Base-by-base conservation (phyloP, 2,329 filamentous ascomycete genomes). In the Cercospora zeae-maydis region DNA sequence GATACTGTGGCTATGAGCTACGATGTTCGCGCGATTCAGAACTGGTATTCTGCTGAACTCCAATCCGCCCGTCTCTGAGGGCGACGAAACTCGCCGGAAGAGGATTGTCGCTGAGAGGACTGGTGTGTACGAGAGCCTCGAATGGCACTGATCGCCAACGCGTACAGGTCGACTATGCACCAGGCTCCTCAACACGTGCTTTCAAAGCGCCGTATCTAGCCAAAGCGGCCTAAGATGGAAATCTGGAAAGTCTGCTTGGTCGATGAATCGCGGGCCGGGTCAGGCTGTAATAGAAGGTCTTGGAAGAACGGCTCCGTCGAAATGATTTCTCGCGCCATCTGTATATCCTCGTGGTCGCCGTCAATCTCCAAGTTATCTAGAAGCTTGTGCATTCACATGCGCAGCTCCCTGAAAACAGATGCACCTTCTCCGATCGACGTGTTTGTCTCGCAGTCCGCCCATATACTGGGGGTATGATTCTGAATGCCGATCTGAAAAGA, bases 1-100 rank as follows among this genome's bases (percentile, higher is more conserved):
- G 80, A 83, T 64, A 80, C 83, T 75, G 78, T 82, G 51, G 76
- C 77, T 0, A 67, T 71, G 16, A 64, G 63, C 4, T 63, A 59
- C n/a, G 67, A 71, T 49, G 63, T 62, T 7, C 62, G 63, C 30
- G 70, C 70, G 1, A 60, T 70, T 21, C 69, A 69, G 57, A 63
- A 59, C 42, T 68, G 78, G 79, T 52, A 69, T 70, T 2, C 27
- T 4, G 30, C 16, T 14, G 59, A 62, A 19, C 19, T 64, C 39
- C 39, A 21, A 19, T 19, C 10, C 10, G 39, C 39, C 39, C 16
- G 39, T 19, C 19, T 19, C 24, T 27, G 24, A 27, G 24, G 24
- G 24, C 24, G 24, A 27, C 24, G 24, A 27, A 27, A 27, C 6
- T 27, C 24, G 24, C 24, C 24, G 24, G 24, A 27, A 27, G 9